Evolutionary conservation across 352 stramenopile genomes (phyloP).

Genomic region (Globisporangium spiculum): DNA sequence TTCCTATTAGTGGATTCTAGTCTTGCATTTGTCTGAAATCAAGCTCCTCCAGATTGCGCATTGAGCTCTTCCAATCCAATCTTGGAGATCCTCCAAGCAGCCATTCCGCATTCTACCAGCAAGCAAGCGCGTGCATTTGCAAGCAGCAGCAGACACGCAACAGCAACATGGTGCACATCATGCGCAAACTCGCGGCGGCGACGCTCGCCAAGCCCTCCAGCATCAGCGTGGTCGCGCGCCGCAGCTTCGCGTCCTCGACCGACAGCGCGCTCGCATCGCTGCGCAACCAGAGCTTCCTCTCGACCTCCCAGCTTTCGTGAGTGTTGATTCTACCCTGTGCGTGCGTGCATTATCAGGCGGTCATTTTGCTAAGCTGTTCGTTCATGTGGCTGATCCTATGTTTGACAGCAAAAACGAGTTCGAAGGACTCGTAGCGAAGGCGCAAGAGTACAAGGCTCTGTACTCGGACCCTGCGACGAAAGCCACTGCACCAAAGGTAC

Average conservation of each 20-base stretch:
- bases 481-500: constrained; percentile 43
- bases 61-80: constrained; percentile 4
- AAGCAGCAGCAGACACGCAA: neutral
- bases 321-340: constrained; percentile 4
- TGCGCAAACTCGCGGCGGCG: constrained; percentile 9
- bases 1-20: neutral
- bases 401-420: constrained; percentile 35
- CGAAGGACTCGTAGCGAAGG: constrained; percentile 56
- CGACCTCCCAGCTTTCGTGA: constrained; percentile 58
- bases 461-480: constrained; percentile 63
- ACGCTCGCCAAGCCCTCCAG: neutral
- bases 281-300: constrained; percentile 70
- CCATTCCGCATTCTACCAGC: constrained; percentile 3
- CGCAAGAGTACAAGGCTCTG: constrained; percentile 62
- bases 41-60: neutral
- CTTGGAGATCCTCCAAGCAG: neutral
- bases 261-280: constrained; percentile 39
- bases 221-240: neutral
- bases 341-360: neutral
- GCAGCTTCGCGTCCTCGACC: constrained; percentile 12
- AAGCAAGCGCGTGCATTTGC: neutral
- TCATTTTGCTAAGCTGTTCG: neutral
- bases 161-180: constrained; percentile 13
- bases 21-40: neutral
- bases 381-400: neutral